Evolutionary conservation across 352 stramenopile genomes (phyloP), one percentile per base, ranked within the genome.

Genomic region (Pythium periplocum): DNA sequence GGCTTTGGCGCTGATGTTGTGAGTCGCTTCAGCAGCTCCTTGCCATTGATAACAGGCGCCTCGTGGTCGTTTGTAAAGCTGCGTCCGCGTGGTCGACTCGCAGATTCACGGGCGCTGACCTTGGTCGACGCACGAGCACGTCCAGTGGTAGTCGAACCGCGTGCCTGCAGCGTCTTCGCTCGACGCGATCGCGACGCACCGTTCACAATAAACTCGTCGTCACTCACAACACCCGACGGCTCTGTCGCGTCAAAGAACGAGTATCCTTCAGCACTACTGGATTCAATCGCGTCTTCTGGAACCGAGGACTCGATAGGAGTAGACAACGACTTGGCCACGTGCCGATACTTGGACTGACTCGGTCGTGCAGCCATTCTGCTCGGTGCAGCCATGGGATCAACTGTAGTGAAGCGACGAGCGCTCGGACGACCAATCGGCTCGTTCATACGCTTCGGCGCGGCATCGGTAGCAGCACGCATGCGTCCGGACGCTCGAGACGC

Each of bases 151-250:
- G 17, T 26, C 17, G 17, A 26, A 26, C 17, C 54, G 45, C 60
- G 44, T 41, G 59, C 57, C 54, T 68, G 54, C 41, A 68, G 53
- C 7, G 60, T 68, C 60, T 68, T 44, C n/a, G 60, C 60, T n/a
- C 60, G 54, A 1, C 60, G 60, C n/a, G 42, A 46, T 6, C 60
- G 60, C 26, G 33, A 56, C 52, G 32, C 40, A 26, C 17, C 17
- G 40, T 41, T 32, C 26, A 17, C 33, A 35, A 66, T 54, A 11
- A 59, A 66, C 53, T 66, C 59, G 37, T 66, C 59, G 40, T 66
- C 59, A 38, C 59, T 66, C 6, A 59, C 59, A 17, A 62, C 58
- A 17, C 59, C 59, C 30, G 59, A 62, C 37, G 59, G 59, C 11
- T 66, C 59, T 4, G 59, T 66, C 41, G 61, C 53, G 44, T 66